These are phyloP conservation scores for Brassica nigra DNA, from an alignment of 345 rosid genomes.

Conservation along the genomic window DNA sequence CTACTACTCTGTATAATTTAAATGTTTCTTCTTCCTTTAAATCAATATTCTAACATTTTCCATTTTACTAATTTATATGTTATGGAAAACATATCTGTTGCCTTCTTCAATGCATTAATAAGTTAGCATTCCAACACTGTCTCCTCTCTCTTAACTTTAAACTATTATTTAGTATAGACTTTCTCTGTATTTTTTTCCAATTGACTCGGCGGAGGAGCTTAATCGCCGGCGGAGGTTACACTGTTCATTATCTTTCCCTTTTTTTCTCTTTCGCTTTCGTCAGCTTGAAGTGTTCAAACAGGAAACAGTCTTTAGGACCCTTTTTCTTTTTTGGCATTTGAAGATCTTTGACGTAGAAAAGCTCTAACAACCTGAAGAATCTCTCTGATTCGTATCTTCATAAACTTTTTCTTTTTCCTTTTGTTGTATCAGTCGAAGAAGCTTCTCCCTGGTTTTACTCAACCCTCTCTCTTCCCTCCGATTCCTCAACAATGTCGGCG, in stretches of 20 bases:
- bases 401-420: neutral
- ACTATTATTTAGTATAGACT: no score
- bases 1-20: neutral
- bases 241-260: neutral
- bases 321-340: constrained; percentile 17
- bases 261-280: constrained; percentile 29
- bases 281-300: constrained; percentile 35
- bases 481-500: constrained; percentile 31
- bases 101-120: constrained; percentile 33
- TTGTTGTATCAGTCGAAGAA: constrained; percentile 40
- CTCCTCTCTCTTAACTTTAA: neutral
- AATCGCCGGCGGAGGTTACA: constrained; percentile 29
- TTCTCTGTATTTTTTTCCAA: neutral
- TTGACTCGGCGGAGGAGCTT: constrained; percentile 24
- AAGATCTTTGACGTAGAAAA: constrained; percentile 47
- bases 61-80: neutral
- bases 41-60: constrained; percentile 36
- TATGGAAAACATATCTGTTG: constrained; percentile 27
- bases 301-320: constrained; percentile 14
- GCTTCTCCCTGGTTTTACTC: neutral
- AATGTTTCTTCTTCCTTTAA: constrained; percentile 20
- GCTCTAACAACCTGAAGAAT: constrained; percentile 45
- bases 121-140: constrained; percentile 43
- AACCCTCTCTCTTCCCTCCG: constrained; percentile 23
- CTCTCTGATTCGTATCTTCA: constrained; percentile 40